These are phyloP conservation scores for Microdochium paspali DNA, from an alignment of 2,329 filamentous ascomycete genomes.

Conservation along the genomic window DNA sequence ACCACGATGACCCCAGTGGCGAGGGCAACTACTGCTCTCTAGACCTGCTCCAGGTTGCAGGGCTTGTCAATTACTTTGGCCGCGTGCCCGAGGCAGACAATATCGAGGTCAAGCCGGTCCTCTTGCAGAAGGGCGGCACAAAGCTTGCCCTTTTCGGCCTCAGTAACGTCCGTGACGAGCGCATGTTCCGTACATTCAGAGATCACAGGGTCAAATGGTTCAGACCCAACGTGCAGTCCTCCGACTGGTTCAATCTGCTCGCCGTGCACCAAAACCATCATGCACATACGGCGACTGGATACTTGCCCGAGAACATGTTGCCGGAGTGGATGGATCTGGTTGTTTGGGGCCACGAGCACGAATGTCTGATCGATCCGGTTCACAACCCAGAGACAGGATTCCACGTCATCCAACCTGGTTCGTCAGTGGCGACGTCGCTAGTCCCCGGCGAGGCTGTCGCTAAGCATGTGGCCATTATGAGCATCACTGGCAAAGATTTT, in stretches of 20 bases:
- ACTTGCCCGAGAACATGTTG: constrained; percentile 85
- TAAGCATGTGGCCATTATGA: constrained; percentile 85
- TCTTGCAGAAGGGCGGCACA: constrained; percentile 87
- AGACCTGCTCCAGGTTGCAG: constrained; percentile 83
- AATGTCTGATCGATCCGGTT: constrained; percentile 80
- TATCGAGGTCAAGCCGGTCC: constrained; percentile 81
- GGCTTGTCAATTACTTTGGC: constrained; percentile 92
- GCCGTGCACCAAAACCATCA: constrained; percentile 95
- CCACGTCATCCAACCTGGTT: constrained; percentile 94
- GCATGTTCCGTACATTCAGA: constrained; percentile 85
- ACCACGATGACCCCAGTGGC: constrained; percentile 96
- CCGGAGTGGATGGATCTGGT: constrained; percentile 87
- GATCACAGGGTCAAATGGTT: constrained; percentile 94
- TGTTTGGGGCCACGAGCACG: constrained; percentile 96
- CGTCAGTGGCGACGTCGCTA: constrained; percentile 88
- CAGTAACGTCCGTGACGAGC: constrained; percentile 92
- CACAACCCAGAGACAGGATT: constrained; percentile 84
- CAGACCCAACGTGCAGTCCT: constrained; percentile 66
- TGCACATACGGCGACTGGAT: constrained; percentile 85
- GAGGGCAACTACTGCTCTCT: constrained; percentile 87
- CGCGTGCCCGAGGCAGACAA: constrained; percentile 88
- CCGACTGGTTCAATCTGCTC: constrained; percentile 94
- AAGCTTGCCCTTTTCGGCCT: constrained; percentile 90
- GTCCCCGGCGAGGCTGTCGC: constrained; percentile 81
- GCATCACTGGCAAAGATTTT: constrained; percentile 74